Percentiles rank a stretch among this genome's conserved stretches.
These are phyloP conservation scores for Erythrobasidium yunnanense DNA, from an alignment of 768 basidiomycete genomes.

Conservation along the genomic window DNA sequence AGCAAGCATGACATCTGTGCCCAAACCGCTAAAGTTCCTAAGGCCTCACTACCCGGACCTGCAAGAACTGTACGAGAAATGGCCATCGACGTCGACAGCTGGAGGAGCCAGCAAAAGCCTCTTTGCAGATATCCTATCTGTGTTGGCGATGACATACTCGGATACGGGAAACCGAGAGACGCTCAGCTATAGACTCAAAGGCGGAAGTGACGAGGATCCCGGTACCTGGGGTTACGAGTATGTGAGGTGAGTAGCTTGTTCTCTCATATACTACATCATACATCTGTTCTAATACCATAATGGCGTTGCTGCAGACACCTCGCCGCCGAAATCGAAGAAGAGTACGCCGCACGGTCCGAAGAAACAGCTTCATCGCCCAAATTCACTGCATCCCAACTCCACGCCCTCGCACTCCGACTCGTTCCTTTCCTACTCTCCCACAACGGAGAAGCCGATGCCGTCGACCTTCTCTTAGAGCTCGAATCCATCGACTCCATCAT, in stretches of 20 bases:
- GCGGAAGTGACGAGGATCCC: slow-evolving; percentile 54
- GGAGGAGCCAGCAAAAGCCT: slow-evolving; percentile 53
- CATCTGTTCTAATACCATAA: too few relatives aligned
- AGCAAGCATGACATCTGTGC: slow-evolving; percentile 97
- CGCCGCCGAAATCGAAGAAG: slow-evolving; percentile 79
- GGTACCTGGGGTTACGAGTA: slow-evolving; percentile 99
- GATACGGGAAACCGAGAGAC: slow-evolving; percentile 95
- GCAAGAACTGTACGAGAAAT: slow-evolving; percentile 69
- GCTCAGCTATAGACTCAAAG: slow-evolving; percentile 76
- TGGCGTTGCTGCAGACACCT: too few relatives aligned
- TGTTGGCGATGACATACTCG: slow-evolving; percentile 98
- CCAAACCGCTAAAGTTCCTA: slow-evolving; percentile 96
- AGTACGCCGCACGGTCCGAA: slow-evolving; percentile 55
- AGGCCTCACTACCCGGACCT: slow-evolving; percentile 84
- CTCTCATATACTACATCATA: too few relatives aligned
- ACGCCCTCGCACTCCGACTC: slow-evolving; percentile 66
- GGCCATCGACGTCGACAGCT: slow-evolving; percentile 45
- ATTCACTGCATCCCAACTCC: slow-evolving; percentile 54
- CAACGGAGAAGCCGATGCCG: slow-evolving; percentile 96
- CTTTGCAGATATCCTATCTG: slow-evolving; percentile 92
- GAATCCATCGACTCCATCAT: slow-evolving; percentile 74
- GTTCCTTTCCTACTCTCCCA: slow-evolving; percentile 80
- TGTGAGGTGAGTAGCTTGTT: slow-evolving; percentile 49
- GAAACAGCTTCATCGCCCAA: slow-evolving; percentile 20
- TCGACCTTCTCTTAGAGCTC: slow-evolving; percentile 84